These are phyloP conservation scores for Nissolia schottii DNA, from an alignment of 306 rosid species.

Conservation along the genomic window DNA sequence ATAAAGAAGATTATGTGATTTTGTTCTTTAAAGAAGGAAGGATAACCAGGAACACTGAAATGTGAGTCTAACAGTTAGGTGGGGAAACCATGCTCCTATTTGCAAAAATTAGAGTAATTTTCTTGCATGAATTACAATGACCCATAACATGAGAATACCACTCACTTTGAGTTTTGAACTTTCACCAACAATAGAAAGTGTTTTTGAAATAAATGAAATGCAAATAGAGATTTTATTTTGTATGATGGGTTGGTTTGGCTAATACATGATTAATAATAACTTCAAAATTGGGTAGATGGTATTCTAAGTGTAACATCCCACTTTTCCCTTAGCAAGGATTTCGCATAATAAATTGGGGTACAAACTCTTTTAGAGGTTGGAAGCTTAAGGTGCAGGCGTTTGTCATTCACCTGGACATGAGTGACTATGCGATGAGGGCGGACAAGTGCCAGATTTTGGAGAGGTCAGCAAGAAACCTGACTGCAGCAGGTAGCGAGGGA, in stretches of 20 bases:
- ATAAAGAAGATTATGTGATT: background rate
- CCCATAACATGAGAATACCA: background rate
- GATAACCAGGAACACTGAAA: background rate
- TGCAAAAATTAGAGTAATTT: background rate
- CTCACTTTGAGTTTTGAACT: background rate
- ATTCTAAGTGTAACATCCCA: too few species aligned
- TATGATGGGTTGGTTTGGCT: background rate
- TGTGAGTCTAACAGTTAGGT: background rate
- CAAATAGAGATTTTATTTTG: background rate
- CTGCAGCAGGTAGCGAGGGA: too few species aligned
- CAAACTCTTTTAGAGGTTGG: too few species aligned
- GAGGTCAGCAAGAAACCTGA: too few species aligned
- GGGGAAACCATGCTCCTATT: background rate
- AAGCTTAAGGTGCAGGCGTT: too few species aligned
- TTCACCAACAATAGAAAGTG: background rate
- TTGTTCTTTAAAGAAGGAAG: background rate
- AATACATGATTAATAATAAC: too few species aligned
- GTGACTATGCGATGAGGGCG: too few species aligned
- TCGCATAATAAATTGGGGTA: too few species aligned
- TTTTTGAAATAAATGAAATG: background rate
- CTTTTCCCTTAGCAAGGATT: too few species aligned
- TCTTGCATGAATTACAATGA: background rate
- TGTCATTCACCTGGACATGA: too few species aligned
- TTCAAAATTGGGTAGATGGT: too few species aligned
- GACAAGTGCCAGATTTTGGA: too few species aligned